These are phyloP conservation scores for Helotiales sp. DNA, from an alignment of 2,329 filamentous ascomycete genomes.

Conservation along the genomic window DNA sequence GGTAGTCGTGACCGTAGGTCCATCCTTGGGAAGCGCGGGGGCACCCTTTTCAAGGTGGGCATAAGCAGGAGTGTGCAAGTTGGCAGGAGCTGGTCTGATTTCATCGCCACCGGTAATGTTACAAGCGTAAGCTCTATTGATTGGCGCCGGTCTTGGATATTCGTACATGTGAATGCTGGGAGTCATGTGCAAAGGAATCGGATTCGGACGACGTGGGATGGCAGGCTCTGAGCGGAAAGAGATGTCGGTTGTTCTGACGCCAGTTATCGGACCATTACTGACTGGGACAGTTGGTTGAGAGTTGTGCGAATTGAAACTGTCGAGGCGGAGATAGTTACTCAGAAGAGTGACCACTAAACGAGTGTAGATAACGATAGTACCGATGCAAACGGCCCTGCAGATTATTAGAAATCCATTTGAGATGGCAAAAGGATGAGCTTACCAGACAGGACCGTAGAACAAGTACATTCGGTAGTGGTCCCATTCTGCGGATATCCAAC, in stretches of 20 bases:
- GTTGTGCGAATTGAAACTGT: background rate
- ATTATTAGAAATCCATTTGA: constrained; percentile 13
- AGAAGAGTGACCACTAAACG: constrained; percentile 38
- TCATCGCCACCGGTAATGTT: background rate
- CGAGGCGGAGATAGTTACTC: background rate
- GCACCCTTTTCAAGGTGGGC: too few relatives aligned
- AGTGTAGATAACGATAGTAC: constrained; percentile 69
- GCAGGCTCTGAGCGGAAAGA: background rate
- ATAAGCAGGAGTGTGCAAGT: too few relatives aligned
- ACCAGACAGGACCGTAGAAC: constrained; percentile 78
- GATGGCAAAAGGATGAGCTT: constrained; percentile 33
- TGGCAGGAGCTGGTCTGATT: too few relatives aligned
- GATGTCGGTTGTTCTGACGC: background rate
- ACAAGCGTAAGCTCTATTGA: background rate
- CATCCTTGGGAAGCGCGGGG: background rate
- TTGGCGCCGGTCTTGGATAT: background rate
- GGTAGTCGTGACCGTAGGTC: background rate
- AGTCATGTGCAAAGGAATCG: too few relatives aligned
- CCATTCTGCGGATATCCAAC: constrained; percentile 73
- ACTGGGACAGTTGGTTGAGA: background rate
- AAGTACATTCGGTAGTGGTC: constrained; percentile 73
- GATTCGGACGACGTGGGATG: background rate
- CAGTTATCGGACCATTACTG: background rate
- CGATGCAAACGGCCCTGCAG: constrained; percentile 61
- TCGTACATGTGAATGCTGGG: background rate